phyloP scores from a whole-genome alignment of 306 rosid species.

The Citrullus amarus region DNA sequence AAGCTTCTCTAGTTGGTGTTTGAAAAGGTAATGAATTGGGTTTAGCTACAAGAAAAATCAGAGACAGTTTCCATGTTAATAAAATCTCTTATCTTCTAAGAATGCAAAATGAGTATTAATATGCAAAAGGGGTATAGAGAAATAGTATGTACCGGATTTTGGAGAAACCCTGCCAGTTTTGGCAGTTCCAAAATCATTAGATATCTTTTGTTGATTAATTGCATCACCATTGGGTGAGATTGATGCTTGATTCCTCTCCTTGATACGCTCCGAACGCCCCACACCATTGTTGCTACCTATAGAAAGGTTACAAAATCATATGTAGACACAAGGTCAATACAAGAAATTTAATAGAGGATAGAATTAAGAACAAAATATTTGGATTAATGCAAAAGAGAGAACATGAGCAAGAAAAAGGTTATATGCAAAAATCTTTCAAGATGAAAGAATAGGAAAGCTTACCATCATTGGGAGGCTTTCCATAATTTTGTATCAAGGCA shows the following conservation, averaged over 20 bases:
- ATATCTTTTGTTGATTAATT: constrained; percentile 26
- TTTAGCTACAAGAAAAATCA: constrained; percentile 35
- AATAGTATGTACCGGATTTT: constrained; percentile 28
- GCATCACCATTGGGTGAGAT: constrained; percentile 21
- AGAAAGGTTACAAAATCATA: neutral
- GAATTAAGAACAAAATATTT: neutral
- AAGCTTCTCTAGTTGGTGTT: constrained; percentile 24
- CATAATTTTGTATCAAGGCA: constrained; percentile 46
- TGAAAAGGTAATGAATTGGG: constrained; percentile 24
- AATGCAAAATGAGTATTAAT: neutral
- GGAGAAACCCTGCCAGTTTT: constrained; percentile 30
- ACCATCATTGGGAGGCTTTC: constrained; percentile 44
- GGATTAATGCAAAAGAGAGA: neutral
- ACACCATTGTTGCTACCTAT: constrained; percentile 26
- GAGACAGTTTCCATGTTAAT: neutral
- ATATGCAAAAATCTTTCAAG: neutral
- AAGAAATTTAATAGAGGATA: neutral
- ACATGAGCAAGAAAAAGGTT: neutral
- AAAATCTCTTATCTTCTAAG: neutral
- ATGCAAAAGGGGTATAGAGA: neutral
- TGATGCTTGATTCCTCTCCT: constrained; percentile 34
- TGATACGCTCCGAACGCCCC: constrained; percentile 3
- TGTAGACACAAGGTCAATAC: neutral
- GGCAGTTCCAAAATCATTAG: constrained; percentile 20
- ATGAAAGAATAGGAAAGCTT: constrained; percentile 18